phyloP scores from a whole-genome alignment of 1,284 basidiomycete species.

The Boletus semigastroideus region DNA sequence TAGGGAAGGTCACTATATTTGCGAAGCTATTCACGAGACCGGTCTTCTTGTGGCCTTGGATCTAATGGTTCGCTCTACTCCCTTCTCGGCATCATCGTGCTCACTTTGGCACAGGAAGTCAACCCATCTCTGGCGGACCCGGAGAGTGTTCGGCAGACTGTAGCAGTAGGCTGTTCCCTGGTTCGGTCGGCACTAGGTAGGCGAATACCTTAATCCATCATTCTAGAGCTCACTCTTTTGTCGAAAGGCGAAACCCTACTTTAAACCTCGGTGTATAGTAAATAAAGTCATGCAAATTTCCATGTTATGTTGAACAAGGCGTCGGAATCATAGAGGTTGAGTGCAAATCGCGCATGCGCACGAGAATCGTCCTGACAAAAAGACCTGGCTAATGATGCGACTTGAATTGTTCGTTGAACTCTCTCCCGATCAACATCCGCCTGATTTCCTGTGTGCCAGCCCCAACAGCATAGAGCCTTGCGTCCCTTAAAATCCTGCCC shows the following conservation, averaged over 20 bases:
- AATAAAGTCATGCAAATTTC: too few relatives aligned
- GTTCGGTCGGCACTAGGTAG: conserved; percentile 87
- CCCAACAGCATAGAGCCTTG: conserved; percentile 86
- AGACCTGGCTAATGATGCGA: conserved; percentile 7
- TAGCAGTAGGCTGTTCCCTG: conserved; percentile 92
- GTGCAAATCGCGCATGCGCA: background rate
- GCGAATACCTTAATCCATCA: conserved; percentile 24
- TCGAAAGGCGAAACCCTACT: conserved; percentile 31
- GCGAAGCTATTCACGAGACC: conserved; percentile 92
- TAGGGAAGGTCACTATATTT: conserved; percentile 97
- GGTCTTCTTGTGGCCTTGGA: conserved; percentile 90
- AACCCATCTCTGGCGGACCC: conserved; percentile 86
- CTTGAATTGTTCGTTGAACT: conserved; percentile 77
- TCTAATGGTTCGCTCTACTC: conserved; percentile 67
- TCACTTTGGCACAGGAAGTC: conserved; percentile 69
- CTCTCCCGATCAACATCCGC: conserved; percentile 86
- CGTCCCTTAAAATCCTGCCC: conserved; percentile 82
- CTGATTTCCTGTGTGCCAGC: conserved; percentile 92
- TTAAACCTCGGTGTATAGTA: conserved; percentile 2
- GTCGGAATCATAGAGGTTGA: background rate
- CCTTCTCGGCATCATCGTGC: background rate
- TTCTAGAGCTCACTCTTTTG: conserved; percentile 11
- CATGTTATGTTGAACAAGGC: too few relatives aligned
- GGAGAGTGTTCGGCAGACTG: conserved; percentile 79
- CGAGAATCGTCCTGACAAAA: background rate